Conservation (phyloP, 164 flowering plant species). For the Buxus sempervirens region DNA sequence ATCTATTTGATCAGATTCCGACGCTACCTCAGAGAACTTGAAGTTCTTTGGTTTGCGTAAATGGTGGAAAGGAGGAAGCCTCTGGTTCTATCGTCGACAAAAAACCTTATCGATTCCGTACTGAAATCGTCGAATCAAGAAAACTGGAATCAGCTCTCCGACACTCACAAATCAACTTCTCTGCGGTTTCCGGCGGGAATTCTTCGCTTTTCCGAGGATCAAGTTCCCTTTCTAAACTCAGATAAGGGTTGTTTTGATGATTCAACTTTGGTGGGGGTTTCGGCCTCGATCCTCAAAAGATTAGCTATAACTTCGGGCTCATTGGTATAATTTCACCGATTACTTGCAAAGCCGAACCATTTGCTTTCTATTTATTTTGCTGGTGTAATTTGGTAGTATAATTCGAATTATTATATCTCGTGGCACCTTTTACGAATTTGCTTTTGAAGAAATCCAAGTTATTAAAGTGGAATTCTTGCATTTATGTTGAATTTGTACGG, state of each 20-base stretch:
- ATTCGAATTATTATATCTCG: neutral
- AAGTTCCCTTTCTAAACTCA: slow-evolving; percentile 3
- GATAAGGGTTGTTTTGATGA: slow-evolving; percentile 38
- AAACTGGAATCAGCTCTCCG: neutral
- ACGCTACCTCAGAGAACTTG: slow-evolving; percentile 1
- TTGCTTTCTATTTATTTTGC: neutral
- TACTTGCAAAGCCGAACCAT: neutral
- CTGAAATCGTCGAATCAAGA: slow-evolving; percentile 19
- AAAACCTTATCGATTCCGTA: slow-evolving; percentile 44
- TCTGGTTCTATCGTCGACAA: slow-evolving; percentile 66
- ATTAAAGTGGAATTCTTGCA: neutral
- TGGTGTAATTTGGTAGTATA: neutral
- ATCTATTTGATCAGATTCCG: neutral
- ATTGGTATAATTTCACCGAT: slow-evolving; percentile 38
- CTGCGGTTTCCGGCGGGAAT: slow-evolving; percentile 57
- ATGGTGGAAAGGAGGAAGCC: slow-evolving; percentile 80
- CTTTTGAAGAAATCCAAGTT: neutral
- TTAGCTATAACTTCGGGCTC: slow-evolving; percentile 70
- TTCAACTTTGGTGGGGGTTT: slow-evolving; percentile 58
- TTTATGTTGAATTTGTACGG: neutral
- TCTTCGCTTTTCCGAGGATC: slow-evolving; percentile 37
- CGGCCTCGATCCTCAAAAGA: slow-evolving; percentile 49
- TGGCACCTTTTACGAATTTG: neutral
- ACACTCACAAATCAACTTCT: neutral
- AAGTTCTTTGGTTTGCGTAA: neutral